Evolutionary conservation across 1,284 basidiomycete genomes (phyloP).

Genomic region (Cutaneotrichosporon sp.): DNA sequence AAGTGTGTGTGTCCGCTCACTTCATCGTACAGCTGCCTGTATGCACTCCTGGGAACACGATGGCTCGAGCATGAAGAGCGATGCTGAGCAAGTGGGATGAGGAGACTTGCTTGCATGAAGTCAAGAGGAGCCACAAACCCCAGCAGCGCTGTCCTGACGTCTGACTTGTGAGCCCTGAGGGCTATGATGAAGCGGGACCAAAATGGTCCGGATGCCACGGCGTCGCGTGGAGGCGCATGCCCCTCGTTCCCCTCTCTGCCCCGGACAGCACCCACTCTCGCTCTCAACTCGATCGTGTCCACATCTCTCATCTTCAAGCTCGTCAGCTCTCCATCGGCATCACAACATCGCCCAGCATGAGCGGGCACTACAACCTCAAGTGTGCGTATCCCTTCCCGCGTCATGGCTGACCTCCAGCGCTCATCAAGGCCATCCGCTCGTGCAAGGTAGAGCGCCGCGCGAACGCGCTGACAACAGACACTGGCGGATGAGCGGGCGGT

Average conservation of each 20-base stretch:
- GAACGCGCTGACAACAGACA: constrained; percentile 62
- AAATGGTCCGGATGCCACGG: background rate
- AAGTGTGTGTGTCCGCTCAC: too few species aligned
- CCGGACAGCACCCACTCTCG: background rate
- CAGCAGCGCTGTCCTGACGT: too few species aligned
- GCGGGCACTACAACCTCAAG: constrained; percentile 83
- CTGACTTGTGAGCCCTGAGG: too few species aligned
- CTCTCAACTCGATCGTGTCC: background rate
- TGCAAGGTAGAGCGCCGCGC: constrained; percentile 68
- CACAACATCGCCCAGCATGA: constrained; percentile 27
- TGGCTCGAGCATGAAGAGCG: too few species aligned
- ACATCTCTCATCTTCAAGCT: background rate
- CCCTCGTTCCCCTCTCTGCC: background rate
- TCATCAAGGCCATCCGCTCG: constrained; percentile 91
- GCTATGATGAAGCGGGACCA: background rate
- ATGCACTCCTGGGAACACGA: too few species aligned
- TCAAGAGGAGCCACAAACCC: too few species aligned
- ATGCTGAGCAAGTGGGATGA: too few species aligned
- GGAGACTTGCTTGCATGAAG: too few species aligned
- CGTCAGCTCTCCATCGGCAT: background rate
- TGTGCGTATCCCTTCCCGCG: constrained; percentile 57
- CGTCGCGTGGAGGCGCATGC: constrained; percentile 1
- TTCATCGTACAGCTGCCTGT: too few species aligned
- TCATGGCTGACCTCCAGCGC: constrained; percentile 61
- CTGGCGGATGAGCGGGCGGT: constrained; percentile 96